These are phyloP conservation scores for Pseudogymnoascus sp. DNA, from an alignment of 2,329 filamentous ascomycete genomes.

Conservation along the genomic window DNA sequence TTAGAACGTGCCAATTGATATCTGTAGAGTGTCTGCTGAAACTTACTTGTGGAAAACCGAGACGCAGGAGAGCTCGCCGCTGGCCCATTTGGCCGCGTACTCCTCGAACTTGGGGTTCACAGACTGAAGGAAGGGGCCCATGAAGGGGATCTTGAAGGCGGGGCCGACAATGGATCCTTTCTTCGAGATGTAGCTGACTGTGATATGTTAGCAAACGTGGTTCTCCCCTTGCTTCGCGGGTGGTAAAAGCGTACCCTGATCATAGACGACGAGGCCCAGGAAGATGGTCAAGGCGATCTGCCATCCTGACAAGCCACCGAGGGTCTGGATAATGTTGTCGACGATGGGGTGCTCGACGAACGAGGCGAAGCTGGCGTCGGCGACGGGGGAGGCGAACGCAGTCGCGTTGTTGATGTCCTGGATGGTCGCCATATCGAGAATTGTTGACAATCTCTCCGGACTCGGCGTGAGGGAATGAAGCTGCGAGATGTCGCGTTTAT, in stretches of 20 bases:
- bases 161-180: conserved; percentile 74
- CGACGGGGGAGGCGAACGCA: conserved; percentile 14
- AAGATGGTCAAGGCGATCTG: conserved; percentile 65
- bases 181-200: conserved; percentile 67
- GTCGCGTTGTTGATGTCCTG: conserved; percentile 28
- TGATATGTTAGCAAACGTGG: conserved; percentile 12
- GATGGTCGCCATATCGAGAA: conserved; percentile 23
- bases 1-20: not conserved
- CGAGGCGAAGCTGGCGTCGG: conserved; percentile 30
- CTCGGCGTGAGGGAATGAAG: not conserved
- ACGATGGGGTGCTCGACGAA: not conserved
- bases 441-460: not conserved
- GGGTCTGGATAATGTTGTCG: conserved; percentile 7
- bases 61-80: conserved; percentile 87
- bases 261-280: conserved; percentile 68
- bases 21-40: not conserved
- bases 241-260: conserved; percentile 64
- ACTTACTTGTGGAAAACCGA: conserved; percentile 97
- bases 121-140: conserved; percentile 92
- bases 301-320: conserved; percentile 49
- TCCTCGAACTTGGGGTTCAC: conserved; percentile 85
- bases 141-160: conserved; percentile 70
- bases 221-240: conserved; percentile 13
- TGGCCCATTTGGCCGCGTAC: conserved; percentile 89
- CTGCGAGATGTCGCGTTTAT: not conserved